A percentile compares a stretch with the other conserved stretches of the same genome.
These are phyloP conservation scores for Serendipita vermifera DNA, from an alignment of 768 basidiomycete species.

Conservation along the genomic window DNA sequence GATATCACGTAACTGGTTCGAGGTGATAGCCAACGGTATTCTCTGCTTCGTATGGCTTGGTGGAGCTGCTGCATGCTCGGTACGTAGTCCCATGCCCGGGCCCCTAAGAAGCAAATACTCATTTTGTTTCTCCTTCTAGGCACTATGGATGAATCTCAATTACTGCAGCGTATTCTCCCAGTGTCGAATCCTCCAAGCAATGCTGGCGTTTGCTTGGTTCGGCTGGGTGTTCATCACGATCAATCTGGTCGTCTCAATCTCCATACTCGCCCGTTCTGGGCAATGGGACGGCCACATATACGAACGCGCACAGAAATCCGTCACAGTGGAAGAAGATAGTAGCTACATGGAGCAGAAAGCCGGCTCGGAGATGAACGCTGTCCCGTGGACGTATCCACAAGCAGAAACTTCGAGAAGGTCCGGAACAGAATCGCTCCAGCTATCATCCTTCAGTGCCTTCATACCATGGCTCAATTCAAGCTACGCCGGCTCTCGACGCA, in stretches of 20 bases:
- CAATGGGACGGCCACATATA: background rate
- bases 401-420: background rate
- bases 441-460: background rate
- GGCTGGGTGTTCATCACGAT: background rate
- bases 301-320: background rate
- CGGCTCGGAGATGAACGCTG: background rate
- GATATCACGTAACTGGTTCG: constrained; percentile 6
- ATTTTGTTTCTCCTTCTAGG: too few species aligned
- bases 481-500: background rate
- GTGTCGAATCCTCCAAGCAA: background rate
- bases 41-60: background rate
- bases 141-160: background rate
- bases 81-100: background rate
- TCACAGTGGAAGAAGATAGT: background rate
- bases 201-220: background rate
- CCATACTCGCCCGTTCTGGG: background rate
- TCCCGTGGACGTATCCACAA: constrained; percentile 2
- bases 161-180: background rate
- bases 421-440: background rate
- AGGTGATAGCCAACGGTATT: background rate
- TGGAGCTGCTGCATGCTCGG: background rate
- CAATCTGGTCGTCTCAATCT: background rate
- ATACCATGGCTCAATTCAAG: constrained; percentile 2
- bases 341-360: background rate
- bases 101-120: too few species aligned